Base-by-base conservation (phyloP, 1,284 basidiomycete genomes). In the Grifola frondosa region DNA sequence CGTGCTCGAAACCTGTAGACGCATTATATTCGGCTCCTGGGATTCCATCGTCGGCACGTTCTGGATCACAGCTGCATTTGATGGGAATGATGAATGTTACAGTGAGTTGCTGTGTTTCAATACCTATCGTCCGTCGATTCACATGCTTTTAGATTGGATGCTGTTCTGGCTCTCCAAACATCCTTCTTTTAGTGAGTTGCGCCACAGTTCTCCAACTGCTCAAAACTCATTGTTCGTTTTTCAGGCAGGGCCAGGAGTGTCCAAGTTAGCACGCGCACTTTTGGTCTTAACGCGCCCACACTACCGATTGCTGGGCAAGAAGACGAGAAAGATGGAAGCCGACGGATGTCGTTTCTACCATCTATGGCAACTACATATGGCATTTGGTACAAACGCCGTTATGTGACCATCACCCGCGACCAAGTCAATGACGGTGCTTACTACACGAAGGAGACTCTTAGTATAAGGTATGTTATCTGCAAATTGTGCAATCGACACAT, bases 1-100 rank as follows among this genome's bases (percentile, higher is more conserved):
- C 16, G 50, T 75, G 20, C 60, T 88, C 33, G 85, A 87, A 58
- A 73, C 68, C 0, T 68, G 67, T 29, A 75, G 84, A 15, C 74
- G 82, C 3, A 25, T 71, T 8, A 56, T 67, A 6, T 61, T 68
- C 21, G 56, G 65, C 2, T 28, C 66, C 2, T 86, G 80, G 67
- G 48, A 65, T 19, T 64, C 61, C 26, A 21, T 75, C 22, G 60
- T 75, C 48, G 69, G 74, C 26, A 70, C 71, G 2, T 78, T 87
- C 56, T 84, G 80, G 63, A 64, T 88, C 37, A 82, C 80, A 0
- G 81, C 78, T 1, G 66, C 65, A 24, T 83, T 88, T 45, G 72
- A 79, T 2, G 76, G 80, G 7, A 66, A 75, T 0, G 83, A 88
- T 54, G 45, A 61, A 26, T 72, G 75, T 40, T 84, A 76, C 52